These are phyloP conservation scores for Claviceps capensis DNA, from an alignment of 2,329 filamentous ascomycete genomes.

Conservation along the genomic window DNA sequence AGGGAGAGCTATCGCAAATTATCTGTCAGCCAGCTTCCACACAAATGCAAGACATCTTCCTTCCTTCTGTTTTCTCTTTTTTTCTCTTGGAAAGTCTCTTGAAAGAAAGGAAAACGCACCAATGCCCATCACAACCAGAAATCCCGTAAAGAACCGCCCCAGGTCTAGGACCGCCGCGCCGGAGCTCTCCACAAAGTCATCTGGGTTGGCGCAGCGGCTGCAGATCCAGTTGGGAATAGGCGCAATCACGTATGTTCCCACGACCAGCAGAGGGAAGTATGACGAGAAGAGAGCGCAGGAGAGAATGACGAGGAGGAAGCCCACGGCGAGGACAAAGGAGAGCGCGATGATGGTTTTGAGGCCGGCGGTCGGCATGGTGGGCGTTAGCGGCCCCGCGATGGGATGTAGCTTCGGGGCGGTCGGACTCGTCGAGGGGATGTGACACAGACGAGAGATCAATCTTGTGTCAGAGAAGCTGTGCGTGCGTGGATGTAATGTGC, in stretches of 20 bases:
- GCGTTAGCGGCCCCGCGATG: conserved; percentile 7
- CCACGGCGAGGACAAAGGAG: conserved; percentile 96
- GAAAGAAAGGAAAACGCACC: conserved; percentile 40
- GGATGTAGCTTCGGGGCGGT: not conserved
- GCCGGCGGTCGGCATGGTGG: conserved; percentile 61
- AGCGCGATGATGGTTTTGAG: conserved; percentile 98
- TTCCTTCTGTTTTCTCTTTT: not conserved
- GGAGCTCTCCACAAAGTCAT: conserved; percentile 85
- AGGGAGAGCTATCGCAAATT: conserved; percentile 53
- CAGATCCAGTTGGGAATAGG: conserved; percentile 97
- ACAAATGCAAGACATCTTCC: not conserved
- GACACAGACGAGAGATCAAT: not conserved
- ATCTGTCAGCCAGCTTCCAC: not conserved
- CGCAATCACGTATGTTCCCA: conserved; percentile 87
- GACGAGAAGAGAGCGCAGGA: conserved; percentile 90
- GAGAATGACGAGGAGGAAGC: conserved; percentile 96
- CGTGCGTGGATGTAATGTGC: not conserved
- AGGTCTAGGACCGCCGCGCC: conserved; percentile 82
- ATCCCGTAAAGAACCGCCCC: conserved; percentile 86
- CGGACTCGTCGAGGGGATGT: not conserved
- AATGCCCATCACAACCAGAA: conserved; percentile 94
- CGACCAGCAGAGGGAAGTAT: conserved; percentile 90
- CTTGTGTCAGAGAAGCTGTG: not conserved
- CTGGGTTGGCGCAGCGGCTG: conserved; percentile 71
- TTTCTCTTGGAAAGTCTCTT: not conserved